phyloP scores from a whole-genome alignment of 2,329 filamentous ascomycete species.

The Venturia aucupariae region DNA sequence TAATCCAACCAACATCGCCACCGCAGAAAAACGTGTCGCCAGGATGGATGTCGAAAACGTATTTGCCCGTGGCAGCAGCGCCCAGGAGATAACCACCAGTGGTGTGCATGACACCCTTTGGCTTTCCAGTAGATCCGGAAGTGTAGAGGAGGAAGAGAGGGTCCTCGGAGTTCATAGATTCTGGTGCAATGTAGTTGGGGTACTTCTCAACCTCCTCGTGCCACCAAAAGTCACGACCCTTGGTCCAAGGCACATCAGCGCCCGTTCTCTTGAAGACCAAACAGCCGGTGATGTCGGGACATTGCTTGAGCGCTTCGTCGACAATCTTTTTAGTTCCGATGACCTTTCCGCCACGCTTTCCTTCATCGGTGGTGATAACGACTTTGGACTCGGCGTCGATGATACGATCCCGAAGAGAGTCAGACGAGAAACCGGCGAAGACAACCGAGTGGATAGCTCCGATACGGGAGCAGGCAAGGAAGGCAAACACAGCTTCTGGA shows the following conservation, averaged over 20 bases:
- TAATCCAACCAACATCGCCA: slow-evolving; percentile 98
- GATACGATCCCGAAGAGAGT: slow-evolving; percentile 91
- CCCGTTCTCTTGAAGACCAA: slow-evolving; percentile 95
- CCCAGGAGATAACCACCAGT: slow-evolving; percentile 93
- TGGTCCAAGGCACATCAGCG: slow-evolving; percentile 81
- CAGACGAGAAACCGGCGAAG: slow-evolving; percentile 94
- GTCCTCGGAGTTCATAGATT: slow-evolving; percentile 85
- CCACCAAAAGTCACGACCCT: slow-evolving; percentile 92
- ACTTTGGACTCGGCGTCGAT: slow-evolving; percentile 84
- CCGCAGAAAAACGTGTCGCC: slow-evolving; percentile 94
- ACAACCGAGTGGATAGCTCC: slow-evolving; percentile 95
- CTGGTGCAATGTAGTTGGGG: slow-evolving; percentile 83
- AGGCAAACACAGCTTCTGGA: slow-evolving; percentile 83
- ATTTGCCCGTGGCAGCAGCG: slow-evolving; percentile 88
- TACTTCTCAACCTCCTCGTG: slow-evolving; percentile 97
- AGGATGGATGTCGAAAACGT: slow-evolving; percentile 96
- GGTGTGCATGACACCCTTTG: slow-evolving; percentile 98
- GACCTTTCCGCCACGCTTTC: slow-evolving; percentile 92
- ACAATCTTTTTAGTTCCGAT: slow-evolving; percentile 99
- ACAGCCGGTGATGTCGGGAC: slow-evolving; percentile 74
- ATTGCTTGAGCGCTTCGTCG: slow-evolving; percentile 93
- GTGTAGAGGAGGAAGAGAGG: slow-evolving; percentile 97
- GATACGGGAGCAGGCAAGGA: slow-evolving; percentile 85
- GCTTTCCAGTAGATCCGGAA: slow-evolving; percentile 94
- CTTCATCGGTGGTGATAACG: slow-evolving; percentile 94